phyloP scores from a whole-genome alignment of 2,329 filamentous ascomycete genomes.

The Fusarium denticulatum region DNA sequence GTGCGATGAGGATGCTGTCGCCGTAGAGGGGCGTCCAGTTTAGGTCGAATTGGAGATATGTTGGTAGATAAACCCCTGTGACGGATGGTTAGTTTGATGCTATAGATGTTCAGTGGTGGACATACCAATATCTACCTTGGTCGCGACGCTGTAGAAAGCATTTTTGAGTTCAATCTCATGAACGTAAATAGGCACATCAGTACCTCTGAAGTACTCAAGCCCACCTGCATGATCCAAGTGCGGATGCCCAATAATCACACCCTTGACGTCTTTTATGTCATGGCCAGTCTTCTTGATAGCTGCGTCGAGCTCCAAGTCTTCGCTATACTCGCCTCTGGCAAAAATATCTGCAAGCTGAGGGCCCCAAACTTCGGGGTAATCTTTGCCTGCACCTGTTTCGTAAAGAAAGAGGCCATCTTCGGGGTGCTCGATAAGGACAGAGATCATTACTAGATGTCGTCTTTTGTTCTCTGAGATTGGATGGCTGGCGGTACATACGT shows the following conservation, averaged over 20 bases:
- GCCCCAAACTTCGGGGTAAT: background rate
- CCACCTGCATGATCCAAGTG: background rate
- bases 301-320: background rate
- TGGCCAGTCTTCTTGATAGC: background rate
- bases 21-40: background rate
- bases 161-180: background rate
- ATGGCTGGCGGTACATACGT: background rate
- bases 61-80: background rate
- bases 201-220: background rate
- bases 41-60: background rate
- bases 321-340: background rate
- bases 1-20: background rate
- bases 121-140: background rate
- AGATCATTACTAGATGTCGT: background rate
- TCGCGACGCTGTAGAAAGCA: background rate
- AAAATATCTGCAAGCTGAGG: background rate
- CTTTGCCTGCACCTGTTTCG: background rate
- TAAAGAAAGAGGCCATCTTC: background rate
- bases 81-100: background rate
- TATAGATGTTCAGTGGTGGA: accelerated
- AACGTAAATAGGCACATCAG: background rate
- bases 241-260: background rate
- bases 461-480: background rate
- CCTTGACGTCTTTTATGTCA: background rate
- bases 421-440: background rate